phyloP scores from a whole-genome alignment of 495 filamentous ascomycete species.

The Thermochaetoides thermophila region DNA sequence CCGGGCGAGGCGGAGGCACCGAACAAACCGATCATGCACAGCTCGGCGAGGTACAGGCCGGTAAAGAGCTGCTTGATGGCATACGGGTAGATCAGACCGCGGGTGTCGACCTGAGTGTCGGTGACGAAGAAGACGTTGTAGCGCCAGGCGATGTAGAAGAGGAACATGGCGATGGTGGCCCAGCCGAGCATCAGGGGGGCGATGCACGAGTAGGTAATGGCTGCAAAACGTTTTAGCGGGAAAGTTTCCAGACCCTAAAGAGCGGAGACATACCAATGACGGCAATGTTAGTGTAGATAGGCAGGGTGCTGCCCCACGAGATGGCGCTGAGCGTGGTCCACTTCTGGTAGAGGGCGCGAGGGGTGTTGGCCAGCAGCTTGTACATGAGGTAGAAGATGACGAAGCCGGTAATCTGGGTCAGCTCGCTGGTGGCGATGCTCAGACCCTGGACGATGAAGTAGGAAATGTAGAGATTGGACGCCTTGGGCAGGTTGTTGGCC shows the following conservation, averaged over 20 bases:
- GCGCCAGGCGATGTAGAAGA: constrained; percentile 87
- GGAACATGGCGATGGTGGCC: constrained; percentile 62
- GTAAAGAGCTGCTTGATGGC: constrained; percentile 86
- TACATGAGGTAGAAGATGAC: constrained; percentile 66
- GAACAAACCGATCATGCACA: constrained; percentile 87
- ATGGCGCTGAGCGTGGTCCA: constrained; percentile 47
- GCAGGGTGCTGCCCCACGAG: constrained; percentile 83
- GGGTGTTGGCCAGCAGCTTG: constrained; percentile 42
- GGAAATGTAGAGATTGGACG: constrained; percentile 88
- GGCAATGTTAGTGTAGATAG: constrained; percentile 68
- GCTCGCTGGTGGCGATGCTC: constrained; percentile 56
- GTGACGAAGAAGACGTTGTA: constrained; percentile 93
- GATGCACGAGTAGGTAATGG: constrained; percentile 79
- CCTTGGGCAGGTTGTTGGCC: constrained; percentile 57
- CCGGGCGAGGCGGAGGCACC: constrained; percentile 56
- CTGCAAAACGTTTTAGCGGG: too few species aligned
- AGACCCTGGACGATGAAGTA: constrained; percentile 92
- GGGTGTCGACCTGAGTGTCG: constrained; percentile 73
- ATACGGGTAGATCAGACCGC: constrained; percentile 72
- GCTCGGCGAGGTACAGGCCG: constrained; percentile 69
- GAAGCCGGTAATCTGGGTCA: constrained; percentile 68
- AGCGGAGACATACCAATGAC: constrained; percentile 50
- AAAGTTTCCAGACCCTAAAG: too few species aligned
- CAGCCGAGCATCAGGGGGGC: constrained; percentile 84
- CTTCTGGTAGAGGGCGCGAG: constrained; percentile 43